Evolutionary conservation across 768 basidiomycete genomes (phyloP).

Genomic region (Agaricus sinodeliciosus): DNA sequence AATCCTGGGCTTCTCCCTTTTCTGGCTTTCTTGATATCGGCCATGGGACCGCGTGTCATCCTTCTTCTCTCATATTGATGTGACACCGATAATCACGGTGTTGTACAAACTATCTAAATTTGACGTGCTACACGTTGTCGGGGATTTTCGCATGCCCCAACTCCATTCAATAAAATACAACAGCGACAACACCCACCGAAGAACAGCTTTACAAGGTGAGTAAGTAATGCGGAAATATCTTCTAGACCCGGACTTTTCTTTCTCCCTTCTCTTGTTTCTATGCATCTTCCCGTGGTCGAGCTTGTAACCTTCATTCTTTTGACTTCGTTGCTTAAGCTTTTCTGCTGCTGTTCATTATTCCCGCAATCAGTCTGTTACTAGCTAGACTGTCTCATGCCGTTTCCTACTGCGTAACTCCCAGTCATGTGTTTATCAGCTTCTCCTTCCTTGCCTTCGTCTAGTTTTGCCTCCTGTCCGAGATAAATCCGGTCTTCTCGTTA

Average conservation of each 20-base stretch:
- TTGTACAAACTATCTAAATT: constrained; percentile 1
- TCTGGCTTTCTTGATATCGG: background rate
- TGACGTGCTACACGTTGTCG: background rate
- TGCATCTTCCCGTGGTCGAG: background rate
- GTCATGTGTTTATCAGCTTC: constrained; percentile 1
- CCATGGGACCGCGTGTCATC: background rate
- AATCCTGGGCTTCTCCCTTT: background rate
- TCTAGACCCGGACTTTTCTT: background rate
- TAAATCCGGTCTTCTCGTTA: background rate
- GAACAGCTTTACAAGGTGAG: constrained; percentile 48
- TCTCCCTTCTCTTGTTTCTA: constrained; percentile 8
- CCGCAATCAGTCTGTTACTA: background rate
- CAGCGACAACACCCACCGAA: constrained; percentile 47
- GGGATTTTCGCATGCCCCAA: constrained; percentile 12
- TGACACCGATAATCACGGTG: constrained; percentile 6
- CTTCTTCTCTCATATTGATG: constrained; percentile 3
- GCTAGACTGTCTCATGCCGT: background rate
- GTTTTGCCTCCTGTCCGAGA: constrained; percentile 7
- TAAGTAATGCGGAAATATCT: constrained; percentile 1
- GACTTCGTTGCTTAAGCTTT: background rate
- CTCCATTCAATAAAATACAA: constrained; percentile 10
- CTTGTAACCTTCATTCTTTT: background rate
- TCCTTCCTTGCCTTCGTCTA: background rate
- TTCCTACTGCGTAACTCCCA: constrained; percentile 2
- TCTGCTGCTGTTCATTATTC: background rate